Evolutionary conservation across 1,284 basidiomycete species (phyloP).

Genomic region (Apiotrichum sp.): DNA sequence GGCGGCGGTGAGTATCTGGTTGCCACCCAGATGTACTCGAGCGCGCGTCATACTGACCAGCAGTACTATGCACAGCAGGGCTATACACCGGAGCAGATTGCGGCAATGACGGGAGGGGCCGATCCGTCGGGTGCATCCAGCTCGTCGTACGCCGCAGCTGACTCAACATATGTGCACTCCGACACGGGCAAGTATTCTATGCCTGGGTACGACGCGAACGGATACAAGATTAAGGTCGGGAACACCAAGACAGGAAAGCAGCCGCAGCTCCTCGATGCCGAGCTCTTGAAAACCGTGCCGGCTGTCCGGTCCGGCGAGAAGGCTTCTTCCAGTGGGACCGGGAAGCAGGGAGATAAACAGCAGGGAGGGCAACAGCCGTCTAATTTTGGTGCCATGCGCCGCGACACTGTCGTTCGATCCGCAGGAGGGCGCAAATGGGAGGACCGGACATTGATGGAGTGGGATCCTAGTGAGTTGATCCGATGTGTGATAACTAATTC

Average conservation of each 20-base stretch:
- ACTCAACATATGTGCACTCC: not conserved
- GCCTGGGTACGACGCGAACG: slow-evolving; percentile 14
- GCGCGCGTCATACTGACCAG: not conserved
- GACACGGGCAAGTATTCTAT: not conserved
- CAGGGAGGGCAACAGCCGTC: not conserved
- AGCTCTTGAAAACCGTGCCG: slow-evolving; percentile 21
- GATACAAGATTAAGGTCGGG: slow-evolving; percentile 14
- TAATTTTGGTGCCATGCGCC: slow-evolving; percentile 17
- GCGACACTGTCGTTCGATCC: slow-evolving; percentile 89
- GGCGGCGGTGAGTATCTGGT: slow-evolving; percentile 32
- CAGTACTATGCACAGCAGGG: slow-evolving; percentile 48
- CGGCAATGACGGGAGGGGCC: slow-evolving; percentile 16
- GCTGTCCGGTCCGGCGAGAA: not conserved
- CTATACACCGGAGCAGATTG: slow-evolving; percentile 34
- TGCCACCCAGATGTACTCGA: not conserved
- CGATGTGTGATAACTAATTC: not conserved
- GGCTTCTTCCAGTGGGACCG: slow-evolving; percentile 7
- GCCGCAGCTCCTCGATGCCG: slow-evolving; percentile 23
- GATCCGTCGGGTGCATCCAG: not conserved
- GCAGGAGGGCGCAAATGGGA: slow-evolving; percentile 96
- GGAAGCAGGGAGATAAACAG: slow-evolving; percentile 3
- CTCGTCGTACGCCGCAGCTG: not conserved
- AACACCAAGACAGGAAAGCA: slow-evolving; percentile 5
- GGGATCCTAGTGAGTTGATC: slow-evolving; percentile 79
- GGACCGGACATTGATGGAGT: slow-evolving; percentile 92